Conservation (phyloP, 768 basidiomycete genomes). For the Postia placenta region DNA sequence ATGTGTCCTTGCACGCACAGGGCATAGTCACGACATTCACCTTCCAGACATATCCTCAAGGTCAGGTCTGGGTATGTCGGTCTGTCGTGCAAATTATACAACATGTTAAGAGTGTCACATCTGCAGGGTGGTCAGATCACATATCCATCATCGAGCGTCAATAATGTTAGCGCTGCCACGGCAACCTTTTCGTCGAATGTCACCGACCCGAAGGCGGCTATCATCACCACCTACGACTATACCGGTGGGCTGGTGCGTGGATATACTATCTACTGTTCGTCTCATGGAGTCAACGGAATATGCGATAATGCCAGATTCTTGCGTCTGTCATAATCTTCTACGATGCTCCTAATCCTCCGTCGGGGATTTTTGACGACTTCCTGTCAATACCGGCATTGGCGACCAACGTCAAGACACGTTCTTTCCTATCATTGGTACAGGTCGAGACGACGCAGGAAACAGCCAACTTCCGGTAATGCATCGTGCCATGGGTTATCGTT, state of each 20-base stretch:
- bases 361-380: conserved; percentile 47
- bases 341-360: conserved; percentile 43
- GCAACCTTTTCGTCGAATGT: conserved; percentile 33
- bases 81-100: not conserved
- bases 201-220: conserved; percentile 44
- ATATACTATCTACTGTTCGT: too few species aligned
- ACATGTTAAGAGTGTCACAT: not conserved
- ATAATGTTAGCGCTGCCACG: conserved; percentile 28
- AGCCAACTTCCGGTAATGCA: not conserved
- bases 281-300: not conserved
- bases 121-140: conserved; percentile 45
- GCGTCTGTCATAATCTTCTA: conserved; percentile 45
- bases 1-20: conserved; percentile 15
- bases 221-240: conserved; percentile 40
- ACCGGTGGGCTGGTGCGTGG: conserved; percentile 26
- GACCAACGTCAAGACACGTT: conserved; percentile 33
- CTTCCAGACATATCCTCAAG: conserved; percentile 47
- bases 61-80: conserved; percentile 49
- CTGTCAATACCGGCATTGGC: conserved; percentile 37
- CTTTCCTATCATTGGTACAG: conserved; percentile 35
- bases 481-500: not conserved
- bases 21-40: conserved; percentile 60
- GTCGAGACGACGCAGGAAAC: conserved; percentile 21
- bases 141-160: conserved; percentile 16
- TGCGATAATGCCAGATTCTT: conserved; percentile 6